Evolutionary conservation across 1,284 basidiomycete species (phyloP).

Genomic region (Sparassis latifolia): DNA sequence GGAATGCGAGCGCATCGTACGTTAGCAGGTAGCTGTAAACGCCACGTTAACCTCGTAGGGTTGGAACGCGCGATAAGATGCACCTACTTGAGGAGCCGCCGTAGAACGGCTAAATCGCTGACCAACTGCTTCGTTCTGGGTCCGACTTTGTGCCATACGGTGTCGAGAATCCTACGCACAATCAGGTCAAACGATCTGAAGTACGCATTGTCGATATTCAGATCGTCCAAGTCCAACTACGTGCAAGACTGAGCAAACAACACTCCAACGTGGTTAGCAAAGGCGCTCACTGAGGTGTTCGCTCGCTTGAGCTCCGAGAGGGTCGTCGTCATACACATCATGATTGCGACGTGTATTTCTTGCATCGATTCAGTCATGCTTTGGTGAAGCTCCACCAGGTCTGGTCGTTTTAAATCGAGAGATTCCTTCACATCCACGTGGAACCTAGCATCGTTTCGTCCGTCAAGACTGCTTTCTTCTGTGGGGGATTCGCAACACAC

Average conservation of each 20-base stretch:
- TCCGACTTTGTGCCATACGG: slow-evolving; percentile 96
- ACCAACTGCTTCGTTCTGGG: slow-evolving; percentile 90
- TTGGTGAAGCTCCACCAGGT: slow-evolving; percentile 91
- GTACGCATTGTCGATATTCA: slow-evolving; percentile 91
- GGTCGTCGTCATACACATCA: slow-evolving; percentile 93
- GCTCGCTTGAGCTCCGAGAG: slow-evolving; percentile 88
- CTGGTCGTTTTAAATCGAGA: slow-evolving; percentile 77
- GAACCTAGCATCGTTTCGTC: slow-evolving; percentile 50
- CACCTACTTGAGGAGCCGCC: slow-evolving; percentile 76
- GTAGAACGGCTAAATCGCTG: slow-evolving; percentile 79
- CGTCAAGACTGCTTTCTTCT: background rate
- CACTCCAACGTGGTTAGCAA: background rate
- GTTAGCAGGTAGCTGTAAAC: slow-evolving; percentile 72
- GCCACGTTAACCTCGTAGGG: background rate
- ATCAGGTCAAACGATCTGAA: slow-evolving; percentile 91
- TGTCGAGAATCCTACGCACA: slow-evolving; percentile 84
- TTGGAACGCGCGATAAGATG: background rate
- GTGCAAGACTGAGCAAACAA: background rate
- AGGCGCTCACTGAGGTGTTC: slow-evolving; percentile 63
- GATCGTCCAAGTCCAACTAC: slow-evolving; percentile 90
- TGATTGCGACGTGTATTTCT: slow-evolving; percentile 88
- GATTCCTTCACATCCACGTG: slow-evolving; percentile 81
- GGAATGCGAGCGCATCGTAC: slow-evolving; percentile 89
- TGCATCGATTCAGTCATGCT: slow-evolving; percentile 82
- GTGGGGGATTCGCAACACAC: slow-evolving; percentile 29